Percentiles rank a stretch among this genome's conserved stretches.
Conservation (phyloP, 1,284 basidiomycete genomes). For the Tremellales sp. region DNA sequence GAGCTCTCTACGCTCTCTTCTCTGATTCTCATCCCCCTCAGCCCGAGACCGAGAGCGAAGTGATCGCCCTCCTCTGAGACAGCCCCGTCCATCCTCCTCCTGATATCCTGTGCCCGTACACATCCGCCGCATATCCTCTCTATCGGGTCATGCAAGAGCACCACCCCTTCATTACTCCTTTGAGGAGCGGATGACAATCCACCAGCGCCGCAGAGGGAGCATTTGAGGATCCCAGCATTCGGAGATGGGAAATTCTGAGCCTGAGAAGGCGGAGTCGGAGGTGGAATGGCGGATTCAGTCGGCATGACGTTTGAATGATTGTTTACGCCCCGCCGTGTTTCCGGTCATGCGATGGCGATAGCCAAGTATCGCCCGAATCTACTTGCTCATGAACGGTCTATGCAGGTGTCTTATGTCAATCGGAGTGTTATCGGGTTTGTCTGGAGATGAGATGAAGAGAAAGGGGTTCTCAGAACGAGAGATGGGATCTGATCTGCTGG, state of each 20-base stretch:
- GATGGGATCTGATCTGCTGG: no score
- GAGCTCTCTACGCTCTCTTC: no score
- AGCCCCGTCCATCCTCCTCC: not conserved
- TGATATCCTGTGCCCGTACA: slow-evolving; percentile 10
- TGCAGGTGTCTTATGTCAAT: no score
- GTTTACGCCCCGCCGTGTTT: no score
- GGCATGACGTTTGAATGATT: slow-evolving; percentile 25
- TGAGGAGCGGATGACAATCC: slow-evolving; percentile 7
- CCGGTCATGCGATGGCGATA: no score
- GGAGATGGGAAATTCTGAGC: slow-evolving; percentile 2
- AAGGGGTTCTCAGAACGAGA: no score
- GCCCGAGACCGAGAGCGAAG: slow-evolving; percentile 8
- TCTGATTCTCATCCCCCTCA: slow-evolving; percentile 9
- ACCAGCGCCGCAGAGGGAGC: slow-evolving; percentile 34
- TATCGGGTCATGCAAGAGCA: slow-evolving; percentile 8
- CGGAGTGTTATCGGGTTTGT: no score
- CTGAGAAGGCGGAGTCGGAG: slow-evolving; percentile 12
- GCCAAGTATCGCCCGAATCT: no score
- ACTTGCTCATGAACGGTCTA: no score
- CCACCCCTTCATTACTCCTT: slow-evolving; percentile 5
- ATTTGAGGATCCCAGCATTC: slow-evolving; percentile 28
- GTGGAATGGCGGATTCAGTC: slow-evolving; percentile 30
- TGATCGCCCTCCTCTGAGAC: slow-evolving; percentile 1
- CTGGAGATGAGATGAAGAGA: no score
- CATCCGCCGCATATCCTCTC: slow-evolving; percentile 38